Evolutionary conservation across 129 eudicot species (phyloP).

Genomic region (Ambrosia artemisiifolia): DNA sequence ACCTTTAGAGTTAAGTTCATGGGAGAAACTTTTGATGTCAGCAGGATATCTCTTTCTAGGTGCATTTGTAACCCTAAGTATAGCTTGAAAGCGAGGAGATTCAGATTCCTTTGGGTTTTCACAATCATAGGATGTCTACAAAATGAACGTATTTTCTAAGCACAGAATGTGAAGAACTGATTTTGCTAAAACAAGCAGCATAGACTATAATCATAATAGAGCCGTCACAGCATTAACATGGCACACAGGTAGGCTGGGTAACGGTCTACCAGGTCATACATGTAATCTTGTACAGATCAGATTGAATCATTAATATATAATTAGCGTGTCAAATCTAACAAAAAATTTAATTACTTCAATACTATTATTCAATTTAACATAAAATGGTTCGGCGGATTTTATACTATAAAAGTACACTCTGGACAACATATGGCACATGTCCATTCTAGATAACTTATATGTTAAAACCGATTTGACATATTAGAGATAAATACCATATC

Average conservation of each 20-base stretch:
- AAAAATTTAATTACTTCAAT: neutral
- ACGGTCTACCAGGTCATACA: neutral
- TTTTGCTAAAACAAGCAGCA: constrained; percentile 2
- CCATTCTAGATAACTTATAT: neutral
- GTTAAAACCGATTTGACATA: neutral
- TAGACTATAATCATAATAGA: neutral
- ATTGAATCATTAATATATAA: neutral
- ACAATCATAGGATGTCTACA: constrained; percentile 78
- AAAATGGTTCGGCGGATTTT: neutral
- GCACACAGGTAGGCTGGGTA: neutral
- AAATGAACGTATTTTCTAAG: neutral
- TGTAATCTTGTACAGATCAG: neutral
- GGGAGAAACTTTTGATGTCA: constrained; percentile 96
- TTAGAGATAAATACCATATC: neutral
- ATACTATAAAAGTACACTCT: neutral
- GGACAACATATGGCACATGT: neutral
- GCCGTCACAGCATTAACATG: neutral
- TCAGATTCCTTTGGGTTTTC: constrained; percentile 99
- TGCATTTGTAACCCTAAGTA: constrained; percentile 93
- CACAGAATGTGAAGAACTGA: neutral
- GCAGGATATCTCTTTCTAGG: constrained; percentile 87
- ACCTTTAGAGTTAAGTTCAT: constrained; percentile 96
- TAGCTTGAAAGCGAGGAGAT: constrained; percentile 99
- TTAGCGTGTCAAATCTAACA: neutral
- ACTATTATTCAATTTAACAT: neutral